A percentile compares a stretch with the other conserved stretches of the same genome.
Conservation (phyloP, 495 filamentous ascomycete species). For the Lasiosphaeria hispida region DNA sequence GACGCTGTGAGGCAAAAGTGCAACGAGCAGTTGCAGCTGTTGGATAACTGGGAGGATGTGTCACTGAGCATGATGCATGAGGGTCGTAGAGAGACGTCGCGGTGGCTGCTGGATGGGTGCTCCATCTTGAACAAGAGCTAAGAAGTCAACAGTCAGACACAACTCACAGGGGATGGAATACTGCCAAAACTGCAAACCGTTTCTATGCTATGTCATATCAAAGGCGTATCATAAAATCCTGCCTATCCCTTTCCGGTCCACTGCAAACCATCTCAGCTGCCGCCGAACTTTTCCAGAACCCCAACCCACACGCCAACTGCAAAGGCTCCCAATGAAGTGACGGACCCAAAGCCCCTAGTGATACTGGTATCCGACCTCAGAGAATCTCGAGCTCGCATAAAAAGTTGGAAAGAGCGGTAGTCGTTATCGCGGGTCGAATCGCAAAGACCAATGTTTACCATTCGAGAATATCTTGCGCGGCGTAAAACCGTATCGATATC, state of each 20-base stretch:
- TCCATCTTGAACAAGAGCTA: slow-evolving; percentile 13
- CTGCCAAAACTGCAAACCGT: no score
- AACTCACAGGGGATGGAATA: no score
- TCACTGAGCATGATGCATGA: slow-evolving; percentile 15
- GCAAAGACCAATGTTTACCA: slow-evolving; percentile 12
- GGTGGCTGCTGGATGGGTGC: slow-evolving; percentile 14
- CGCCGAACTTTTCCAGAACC: no score
- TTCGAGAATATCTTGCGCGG: no score
- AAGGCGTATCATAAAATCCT: slow-evolving; percentile 2
- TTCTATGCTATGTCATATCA: neutral
- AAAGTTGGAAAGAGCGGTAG: slow-evolving; percentile 38
- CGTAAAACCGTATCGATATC: no score
- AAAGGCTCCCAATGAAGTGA: no score
- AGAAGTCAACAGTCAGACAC: no score
- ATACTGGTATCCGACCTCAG: slow-evolving; percentile 21
- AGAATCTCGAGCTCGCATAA: slow-evolving; percentile 48
- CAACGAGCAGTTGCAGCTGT: slow-evolving; percentile 12
- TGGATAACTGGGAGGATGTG: slow-evolving; percentile 19
- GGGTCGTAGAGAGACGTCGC: slow-evolving; percentile 11
- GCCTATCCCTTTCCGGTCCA: no score
- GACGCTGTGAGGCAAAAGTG: slow-evolving; percentile 19
- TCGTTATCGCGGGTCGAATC: slow-evolving; percentile 24
- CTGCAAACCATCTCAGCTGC: no score
- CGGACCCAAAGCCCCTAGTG: neutral
- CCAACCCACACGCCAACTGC: neutral